Conservation (phyloP, 2,329 filamentous ascomycete genomes). For the Orbilia javanica region DNA sequence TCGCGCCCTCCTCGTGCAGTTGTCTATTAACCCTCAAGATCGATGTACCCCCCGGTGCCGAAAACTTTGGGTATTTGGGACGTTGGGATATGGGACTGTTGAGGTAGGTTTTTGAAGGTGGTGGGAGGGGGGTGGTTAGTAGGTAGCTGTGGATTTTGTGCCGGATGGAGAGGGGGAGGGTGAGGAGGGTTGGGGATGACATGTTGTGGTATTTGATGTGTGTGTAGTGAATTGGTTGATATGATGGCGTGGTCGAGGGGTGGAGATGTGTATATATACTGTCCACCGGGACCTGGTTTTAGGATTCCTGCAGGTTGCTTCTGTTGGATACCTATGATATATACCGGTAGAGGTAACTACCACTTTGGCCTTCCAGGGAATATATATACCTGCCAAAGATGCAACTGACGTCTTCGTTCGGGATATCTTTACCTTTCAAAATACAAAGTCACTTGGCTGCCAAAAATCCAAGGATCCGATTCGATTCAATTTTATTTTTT, state of each 20-base stretch:
- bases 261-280: too few species aligned
- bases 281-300: too few species aligned
- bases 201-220: too few species aligned
- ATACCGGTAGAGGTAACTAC: background rate
- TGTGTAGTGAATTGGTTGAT: too few species aligned
- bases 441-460: too few species aligned
- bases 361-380: background rate
- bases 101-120: constrained; percentile 57
- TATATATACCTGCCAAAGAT: background rate
- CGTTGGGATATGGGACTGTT: constrained; percentile 57
- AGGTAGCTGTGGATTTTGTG: constrained; percentile 30
- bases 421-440: too few species aligned
- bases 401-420: background rate
- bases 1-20: constrained; percentile 12
- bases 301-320: too few species aligned
- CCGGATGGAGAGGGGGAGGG: constrained; percentile 39
- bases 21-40: constrained; percentile 18
- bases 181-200: constrained; percentile 14
- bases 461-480: too few species aligned
- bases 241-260: too few species aligned
- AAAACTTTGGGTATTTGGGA: background rate
- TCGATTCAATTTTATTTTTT: background rate
- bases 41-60: background rate
- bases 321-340: too few species aligned
- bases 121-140: background rate